These are phyloP conservation scores for Solanum peruvianum DNA, from an alignment of 257 asterid genomes.

Conservation along the genomic window DNA sequence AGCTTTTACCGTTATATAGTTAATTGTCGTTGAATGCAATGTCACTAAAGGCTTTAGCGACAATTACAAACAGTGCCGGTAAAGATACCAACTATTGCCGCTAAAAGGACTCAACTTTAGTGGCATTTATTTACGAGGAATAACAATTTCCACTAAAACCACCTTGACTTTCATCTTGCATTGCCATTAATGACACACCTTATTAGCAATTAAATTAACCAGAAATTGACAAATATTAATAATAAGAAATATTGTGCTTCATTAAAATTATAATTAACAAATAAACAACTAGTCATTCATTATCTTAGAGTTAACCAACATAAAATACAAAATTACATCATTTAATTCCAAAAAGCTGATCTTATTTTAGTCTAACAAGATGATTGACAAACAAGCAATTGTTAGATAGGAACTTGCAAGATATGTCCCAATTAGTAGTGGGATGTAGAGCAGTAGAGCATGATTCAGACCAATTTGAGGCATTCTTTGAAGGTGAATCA, in stretches of 20 bases:
- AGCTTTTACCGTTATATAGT: no score
- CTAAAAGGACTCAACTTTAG: no score
- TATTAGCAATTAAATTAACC: no score
- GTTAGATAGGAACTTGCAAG: conserved; percentile 63
- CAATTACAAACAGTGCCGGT: no score
- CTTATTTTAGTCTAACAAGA: conserved; percentile 4
- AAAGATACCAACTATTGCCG: no score
- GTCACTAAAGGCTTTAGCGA: no score
- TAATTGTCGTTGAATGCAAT: no score
- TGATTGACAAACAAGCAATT: conserved; percentile 46
- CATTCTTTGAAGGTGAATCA: conserved; percentile 40
- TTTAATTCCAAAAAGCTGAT: not conserved
- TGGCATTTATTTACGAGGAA: no score
- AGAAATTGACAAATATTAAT: no score
- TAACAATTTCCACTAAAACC: no score
- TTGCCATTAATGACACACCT: not conserved
- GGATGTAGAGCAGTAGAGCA: conserved; percentile 29
- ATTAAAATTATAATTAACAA: no score
- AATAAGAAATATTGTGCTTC: no score
- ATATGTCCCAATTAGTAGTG: conserved; percentile 62
- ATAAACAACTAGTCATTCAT: not conserved
- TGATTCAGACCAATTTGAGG: conserved; percentile 62
- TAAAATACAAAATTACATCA: not conserved
- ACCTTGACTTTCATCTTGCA: not conserved
- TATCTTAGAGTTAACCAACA: not conserved